Evolutionary conservation across 345 rosid species (phyloP).

Genomic region (Hevea brasiliensis): DNA sequence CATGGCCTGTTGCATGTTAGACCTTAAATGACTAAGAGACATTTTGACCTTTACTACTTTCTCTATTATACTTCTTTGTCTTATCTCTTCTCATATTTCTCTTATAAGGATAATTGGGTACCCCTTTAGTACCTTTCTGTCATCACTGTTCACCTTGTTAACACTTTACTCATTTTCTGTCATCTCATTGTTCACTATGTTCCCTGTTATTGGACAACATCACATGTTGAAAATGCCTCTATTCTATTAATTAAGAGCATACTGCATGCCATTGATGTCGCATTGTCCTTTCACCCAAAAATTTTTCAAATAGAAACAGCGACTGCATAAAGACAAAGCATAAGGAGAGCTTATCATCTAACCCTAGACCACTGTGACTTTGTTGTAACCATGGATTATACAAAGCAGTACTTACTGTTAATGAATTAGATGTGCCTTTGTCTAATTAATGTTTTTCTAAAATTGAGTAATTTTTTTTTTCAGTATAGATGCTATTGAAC

Average conservation of each 20-base stretch:
- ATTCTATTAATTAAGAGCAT: not conserved
- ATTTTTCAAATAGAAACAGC: not conserved
- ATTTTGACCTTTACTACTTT: not conserved
- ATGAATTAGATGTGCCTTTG: not conserved
- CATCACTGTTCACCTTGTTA: too few relatives aligned
- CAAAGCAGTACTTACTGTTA: not conserved
- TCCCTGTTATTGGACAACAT: not conserved
- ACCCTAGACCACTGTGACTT: not conserved
- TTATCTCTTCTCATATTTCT: not conserved
- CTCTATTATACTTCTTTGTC: not conserved
- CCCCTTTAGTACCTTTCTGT: not conserved
- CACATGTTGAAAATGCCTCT: not conserved
- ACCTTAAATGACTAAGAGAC: not conserved
- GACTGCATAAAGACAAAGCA: not conserved
- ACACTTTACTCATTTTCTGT: not conserved
- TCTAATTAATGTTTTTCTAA: not conserved
- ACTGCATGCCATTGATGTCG: not conserved
- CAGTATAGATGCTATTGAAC: not conserved
- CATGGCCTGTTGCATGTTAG: not conserved
- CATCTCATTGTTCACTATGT: not conserved
- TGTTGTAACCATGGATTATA: not conserved
- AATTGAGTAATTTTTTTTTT: not conserved
- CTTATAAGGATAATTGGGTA: not conserved
- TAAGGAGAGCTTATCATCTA: too few relatives aligned
- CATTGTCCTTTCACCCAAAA: not conserved